phyloP scores from a whole-genome alignment of 305 asterid species.

The Lippia alba region DNA sequence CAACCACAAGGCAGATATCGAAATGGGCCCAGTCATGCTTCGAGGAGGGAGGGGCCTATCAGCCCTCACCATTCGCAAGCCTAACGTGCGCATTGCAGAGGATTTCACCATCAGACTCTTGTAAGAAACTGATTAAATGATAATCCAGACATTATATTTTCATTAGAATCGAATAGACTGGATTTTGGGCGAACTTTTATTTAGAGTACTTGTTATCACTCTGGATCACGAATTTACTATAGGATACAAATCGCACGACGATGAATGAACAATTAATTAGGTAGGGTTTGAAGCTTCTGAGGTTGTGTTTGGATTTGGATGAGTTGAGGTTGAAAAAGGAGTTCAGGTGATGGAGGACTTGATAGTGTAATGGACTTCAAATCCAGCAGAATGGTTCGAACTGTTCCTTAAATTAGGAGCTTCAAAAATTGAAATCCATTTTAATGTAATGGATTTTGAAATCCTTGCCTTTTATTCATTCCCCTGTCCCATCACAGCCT shows the following conservation, averaged over 20 bases:
- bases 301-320: no score
- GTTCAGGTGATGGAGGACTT: no score
- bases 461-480: no score
- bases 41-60: slow-evolving; percentile 50
- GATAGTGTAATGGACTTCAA: no score
- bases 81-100: slow-evolving; percentile 65
- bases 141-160: neutral
- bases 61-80: slow-evolving; percentile 83
- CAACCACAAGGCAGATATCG: slow-evolving; percentile 61
- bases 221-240: neutral
- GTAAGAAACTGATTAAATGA: slow-evolving; percentile 41
- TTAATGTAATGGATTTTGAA: no score
- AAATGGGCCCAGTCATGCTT: slow-evolving; percentile 67
- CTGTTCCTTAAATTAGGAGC: no score
- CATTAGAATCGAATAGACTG: slow-evolving; percentile 10
- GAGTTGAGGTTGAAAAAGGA: no score
- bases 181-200: neutral
- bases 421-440: no score
- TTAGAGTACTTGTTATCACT: neutral
- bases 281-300: no score
- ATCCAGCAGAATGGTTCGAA: no score
- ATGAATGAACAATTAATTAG: neutral
- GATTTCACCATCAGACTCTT: slow-evolving; percentile 80
- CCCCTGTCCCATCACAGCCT: no score
- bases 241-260: no score